phyloP scores from a whole-genome alignment of 2,329 filamentous ascomycete species.

The Fusarium dimerum region DNA sequence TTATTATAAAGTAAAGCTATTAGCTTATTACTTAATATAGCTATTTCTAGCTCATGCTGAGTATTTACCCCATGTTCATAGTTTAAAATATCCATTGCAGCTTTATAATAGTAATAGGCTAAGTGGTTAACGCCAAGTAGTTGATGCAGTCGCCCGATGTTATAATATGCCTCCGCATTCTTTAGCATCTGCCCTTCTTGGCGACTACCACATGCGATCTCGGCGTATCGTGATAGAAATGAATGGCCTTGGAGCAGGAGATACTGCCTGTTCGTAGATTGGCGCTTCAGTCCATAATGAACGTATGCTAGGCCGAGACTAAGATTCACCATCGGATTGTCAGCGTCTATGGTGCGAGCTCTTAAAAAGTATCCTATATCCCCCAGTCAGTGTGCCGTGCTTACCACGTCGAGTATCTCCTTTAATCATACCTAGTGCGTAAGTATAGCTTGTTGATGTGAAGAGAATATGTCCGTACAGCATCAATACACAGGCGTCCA shows the following conservation, averaged over 20 bases:
- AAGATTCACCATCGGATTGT: conserved; percentile 77
- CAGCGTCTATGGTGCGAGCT: conserved; percentile 71
- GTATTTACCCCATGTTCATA: too few species aligned
- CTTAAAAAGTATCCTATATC: conserved; percentile 75
- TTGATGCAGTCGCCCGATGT: conserved; percentile 41
- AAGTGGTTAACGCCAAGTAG: conserved; percentile 46
- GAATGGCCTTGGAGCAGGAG: conserved; percentile 81
- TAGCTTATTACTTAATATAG: conserved; percentile 36
- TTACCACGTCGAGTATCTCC: background rate
- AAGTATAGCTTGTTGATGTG: conserved; percentile 78
- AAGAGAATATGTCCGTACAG: conserved; percentile 91
- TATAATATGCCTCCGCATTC: conserved; percentile 42
- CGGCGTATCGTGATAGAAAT: conserved; percentile 61
- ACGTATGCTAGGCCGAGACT: conserved; percentile 83
- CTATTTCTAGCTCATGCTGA: conserved; percentile 32
- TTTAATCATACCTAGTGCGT: conserved; percentile 67
- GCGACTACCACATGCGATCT: conserved; percentile 8
- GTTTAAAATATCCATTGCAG: conserved; percentile 30
- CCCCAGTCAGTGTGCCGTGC: conserved; percentile 2
- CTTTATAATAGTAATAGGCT: conserved; percentile 69
- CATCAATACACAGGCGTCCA: conserved; percentile 81
- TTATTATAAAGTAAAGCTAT: conserved; percentile 34
- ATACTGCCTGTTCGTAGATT: conserved; percentile 87
- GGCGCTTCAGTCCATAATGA: conserved; percentile 85
- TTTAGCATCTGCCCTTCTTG: conserved; percentile 7